Evolutionary conservation across 768 basidiomycete species (phyloP).

Genomic region (Pulveroboletus sp.): DNA sequence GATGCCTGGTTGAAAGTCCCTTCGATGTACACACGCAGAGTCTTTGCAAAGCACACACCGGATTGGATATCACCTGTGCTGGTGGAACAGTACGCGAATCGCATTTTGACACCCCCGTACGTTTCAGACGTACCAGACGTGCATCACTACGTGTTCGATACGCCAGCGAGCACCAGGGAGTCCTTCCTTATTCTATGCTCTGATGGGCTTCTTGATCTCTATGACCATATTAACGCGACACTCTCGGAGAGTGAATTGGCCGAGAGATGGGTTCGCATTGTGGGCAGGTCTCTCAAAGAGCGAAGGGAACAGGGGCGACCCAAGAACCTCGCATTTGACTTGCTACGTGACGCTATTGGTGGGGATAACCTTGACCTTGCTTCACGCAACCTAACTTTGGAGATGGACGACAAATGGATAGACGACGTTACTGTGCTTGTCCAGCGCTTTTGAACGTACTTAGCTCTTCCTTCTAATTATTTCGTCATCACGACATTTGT

Average conservation of each 20-base stretch:
- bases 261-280: constrained; percentile 34
- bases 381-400: constrained; percentile 46
- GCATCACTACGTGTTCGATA: constrained; percentile 32
- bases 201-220: constrained; percentile 46
- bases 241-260: constrained; percentile 28
- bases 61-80: constrained; percentile 23
- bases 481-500: neutral
- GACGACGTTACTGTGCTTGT: constrained; percentile 49
- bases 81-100: constrained; percentile 26
- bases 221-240: constrained; percentile 24
- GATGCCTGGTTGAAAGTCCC: constrained; percentile 37
- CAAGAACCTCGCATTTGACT: constrained; percentile 37
- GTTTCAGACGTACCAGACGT: constrained; percentile 42
- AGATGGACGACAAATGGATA: constrained; percentile 51
- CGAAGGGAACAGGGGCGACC: constrained; percentile 12
- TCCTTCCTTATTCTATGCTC: constrained; percentile 41
- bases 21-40: constrained; percentile 29
- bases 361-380: constrained; percentile 38
- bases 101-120: constrained; percentile 46
- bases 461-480: neutral
- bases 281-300: constrained; percentile 27
- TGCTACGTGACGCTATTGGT: constrained; percentile 43
- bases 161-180: constrained; percentile 17
- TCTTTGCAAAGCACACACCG: constrained; percentile 23
- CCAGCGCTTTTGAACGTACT: constrained; percentile 32